Base-by-base conservation (phyloP, 1,139 yeast genomes). In the Wickerhamomyces sp. region DNA sequence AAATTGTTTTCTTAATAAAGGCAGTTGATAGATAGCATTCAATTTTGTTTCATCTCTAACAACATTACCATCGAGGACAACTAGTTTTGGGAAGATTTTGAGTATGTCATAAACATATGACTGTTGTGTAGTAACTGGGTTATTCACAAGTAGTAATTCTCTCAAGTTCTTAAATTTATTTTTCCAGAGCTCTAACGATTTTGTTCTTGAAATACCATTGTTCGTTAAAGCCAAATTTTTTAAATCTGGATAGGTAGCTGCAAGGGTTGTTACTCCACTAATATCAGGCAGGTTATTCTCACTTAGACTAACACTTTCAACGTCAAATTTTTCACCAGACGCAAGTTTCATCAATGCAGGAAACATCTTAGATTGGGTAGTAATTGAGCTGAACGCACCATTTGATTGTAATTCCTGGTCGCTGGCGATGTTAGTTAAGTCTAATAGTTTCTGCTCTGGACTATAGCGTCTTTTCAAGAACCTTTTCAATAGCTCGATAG, bases 291-390 rank as follows among this genome's bases (percentile, higher is more conserved):
- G 62, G 43, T 73, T 74, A 58, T 92, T 92, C 43, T 70, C 70
- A 13, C 95, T 81, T 37, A 92, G 67, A 57, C 85, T 88, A 15
- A 92, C 78, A 45, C 92, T 82, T 28, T 81, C 84, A 7, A 89
- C 85, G 3, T 69, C 69, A 31, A 64, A 43, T 8, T 52, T 55
- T 36, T 65, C 68, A 38, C 69, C 68, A 1, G 65, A 58, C 1
- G 96, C 96, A 16, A 94, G 65, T 58, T 85, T 88, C 88, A 92
- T 80, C 49, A 92, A 66, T 1, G 98, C 98, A 4, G 90, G 86
- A 61, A 92, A 89, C 73, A 90, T 81, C 60, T 90, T 90, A 14
- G 94, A 74, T 36, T 80, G 73, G 7, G 78, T 71, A 5, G 71
- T 59, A 1, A 79, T 66, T 15, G 76, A 67, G 18, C 77, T 72